Percentiles rank a stretch among this genome's conserved stretches.
These are phyloP conservation scores for Septoria petroselini DNA, from an alignment of 2,329 filamentous ascomycete species.

Conservation along the genomic window DNA sequence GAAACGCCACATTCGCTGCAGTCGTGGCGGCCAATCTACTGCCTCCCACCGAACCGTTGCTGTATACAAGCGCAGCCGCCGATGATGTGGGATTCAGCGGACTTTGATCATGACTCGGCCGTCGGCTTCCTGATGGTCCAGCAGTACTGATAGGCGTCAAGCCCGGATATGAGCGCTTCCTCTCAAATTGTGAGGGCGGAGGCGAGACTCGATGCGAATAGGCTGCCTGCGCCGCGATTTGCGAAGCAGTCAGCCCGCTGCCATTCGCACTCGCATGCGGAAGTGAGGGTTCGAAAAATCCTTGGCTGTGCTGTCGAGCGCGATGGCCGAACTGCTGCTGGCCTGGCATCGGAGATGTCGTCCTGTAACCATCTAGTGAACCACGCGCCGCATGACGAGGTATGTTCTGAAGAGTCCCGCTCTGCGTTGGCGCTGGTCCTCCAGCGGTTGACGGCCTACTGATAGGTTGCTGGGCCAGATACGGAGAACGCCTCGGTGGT, in stretches of 20 bases:
- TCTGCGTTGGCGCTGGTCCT: slow-evolving; percentile 33
- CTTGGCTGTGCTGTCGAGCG: slow-evolving; percentile 69
- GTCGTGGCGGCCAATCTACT: slow-evolving; percentile 65
- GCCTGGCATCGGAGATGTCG: slow-evolving; percentile 33
- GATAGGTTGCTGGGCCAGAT: slow-evolving; percentile 32
- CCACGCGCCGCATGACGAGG: slow-evolving; percentile 33
- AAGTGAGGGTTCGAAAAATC: slow-evolving; percentile 71
- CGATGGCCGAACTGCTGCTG: slow-evolving; percentile 48
- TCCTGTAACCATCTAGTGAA: slow-evolving; percentile 37
- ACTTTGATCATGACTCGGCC: slow-evolving; percentile 34
- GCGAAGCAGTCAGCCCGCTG: slow-evolving; percentile 58
- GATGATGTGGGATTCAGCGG: slow-evolving; percentile 31
- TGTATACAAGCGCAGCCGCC: slow-evolving; percentile 43
- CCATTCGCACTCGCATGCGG: slow-evolving; percentile 45
- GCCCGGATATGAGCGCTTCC: slow-evolving; percentile 73
- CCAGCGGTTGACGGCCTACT: slow-evolving; percentile 37
- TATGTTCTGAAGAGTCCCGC: slow-evolving; percentile 38
- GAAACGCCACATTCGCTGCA: slow-evolving; percentile 71
- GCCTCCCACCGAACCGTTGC: slow-evolving; percentile 60
- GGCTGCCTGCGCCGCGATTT: slow-evolving; percentile 76
- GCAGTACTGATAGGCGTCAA: slow-evolving; percentile 52
- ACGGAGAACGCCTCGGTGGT: slow-evolving; percentile 40
- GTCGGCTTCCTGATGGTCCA: slow-evolving; percentile 22
- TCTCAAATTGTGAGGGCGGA: slow-evolving; percentile 32
- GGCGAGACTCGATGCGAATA: slow-evolving; percentile 52